Conservation (phyloP, 495 filamentous ascomycete genomes). For the Schizothecium vesticola region DNA sequence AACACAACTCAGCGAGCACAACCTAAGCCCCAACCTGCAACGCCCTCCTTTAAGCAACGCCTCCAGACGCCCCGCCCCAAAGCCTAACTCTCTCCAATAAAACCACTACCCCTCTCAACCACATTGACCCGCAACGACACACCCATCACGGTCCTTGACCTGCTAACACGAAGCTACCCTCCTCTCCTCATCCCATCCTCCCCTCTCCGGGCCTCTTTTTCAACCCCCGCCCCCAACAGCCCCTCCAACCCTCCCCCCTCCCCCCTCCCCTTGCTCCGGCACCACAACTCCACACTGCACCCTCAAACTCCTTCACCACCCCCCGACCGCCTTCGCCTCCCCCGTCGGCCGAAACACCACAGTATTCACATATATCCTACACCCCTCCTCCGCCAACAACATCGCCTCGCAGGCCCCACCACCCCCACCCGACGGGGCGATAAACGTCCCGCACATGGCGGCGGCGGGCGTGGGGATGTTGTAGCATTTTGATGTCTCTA, state of each 20-base stretch:
- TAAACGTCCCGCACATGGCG: conserved; percentile 29
- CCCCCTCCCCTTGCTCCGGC: conserved; percentile 16
- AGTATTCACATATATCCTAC: conserved; percentile 33
- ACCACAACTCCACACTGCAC: conserved; percentile 29
- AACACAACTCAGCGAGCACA: neutral
- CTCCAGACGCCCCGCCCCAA: no score
- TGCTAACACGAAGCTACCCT: no score
- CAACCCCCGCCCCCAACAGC: conserved; percentile 4
- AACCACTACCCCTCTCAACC: neutral
- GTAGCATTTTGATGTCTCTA: conserved; percentile 25
- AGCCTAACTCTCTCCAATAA: neutral
- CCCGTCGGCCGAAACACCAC: conserved; percentile 32
- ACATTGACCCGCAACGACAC: no score
- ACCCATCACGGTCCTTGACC: no score
- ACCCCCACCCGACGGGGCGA: conserved; percentile 24
- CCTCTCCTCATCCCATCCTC: no score
- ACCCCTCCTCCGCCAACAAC: conserved; percentile 35
- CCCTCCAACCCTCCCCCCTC: conserved; percentile 14
- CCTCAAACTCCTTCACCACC: conserved; percentile 33
- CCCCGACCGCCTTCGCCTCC: conserved; percentile 31
- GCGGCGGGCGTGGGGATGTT: conserved; percentile 29
- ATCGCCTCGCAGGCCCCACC: conserved; percentile 37
- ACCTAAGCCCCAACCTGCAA: neutral
- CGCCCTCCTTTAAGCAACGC: neutral
- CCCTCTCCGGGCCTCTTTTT: conserved; percentile 7